Conservation (phyloP, 306 rosid genomes). For the Lupinus albus region DNA sequence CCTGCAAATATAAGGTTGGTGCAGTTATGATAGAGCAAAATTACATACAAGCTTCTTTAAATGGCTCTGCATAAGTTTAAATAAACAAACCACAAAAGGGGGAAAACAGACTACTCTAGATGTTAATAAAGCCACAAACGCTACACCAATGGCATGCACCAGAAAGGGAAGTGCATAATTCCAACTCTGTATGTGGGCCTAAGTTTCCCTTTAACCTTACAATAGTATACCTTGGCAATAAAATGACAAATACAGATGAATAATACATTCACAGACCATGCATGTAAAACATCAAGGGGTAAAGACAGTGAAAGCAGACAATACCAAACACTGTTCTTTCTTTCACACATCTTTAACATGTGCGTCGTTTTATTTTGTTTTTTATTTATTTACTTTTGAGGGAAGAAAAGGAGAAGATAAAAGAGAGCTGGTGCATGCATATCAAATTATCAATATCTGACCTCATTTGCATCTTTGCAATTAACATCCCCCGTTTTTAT, state of each 20-base stretch:
- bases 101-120: not conserved
- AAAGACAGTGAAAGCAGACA: constrained; percentile 18
- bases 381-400: not conserved
- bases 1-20: constrained; percentile 57
- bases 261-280: constrained; percentile 27
- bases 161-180: constrained; percentile 8
- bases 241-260: not conserved
- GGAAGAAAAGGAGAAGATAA: constrained; percentile 1
- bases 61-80: constrained; percentile 20
- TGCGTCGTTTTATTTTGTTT: not conserved
- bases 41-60: constrained; percentile 32
- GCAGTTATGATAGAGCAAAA: constrained; percentile 32
- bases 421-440: constrained; percentile 30
- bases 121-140: not conserved
- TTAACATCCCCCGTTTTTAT: constrained; percentile 52
- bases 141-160: constrained; percentile 17
- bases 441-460: constrained; percentile 36
- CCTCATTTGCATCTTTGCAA: constrained; percentile 99
- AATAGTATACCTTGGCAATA: constrained; percentile 6
- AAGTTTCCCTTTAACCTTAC: constrained; percentile 23
- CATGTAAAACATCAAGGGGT: constrained; percentile 10
- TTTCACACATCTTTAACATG: constrained; percentile 20
- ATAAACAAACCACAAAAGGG: constrained; percentile 5
- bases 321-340: constrained; percentile 16
- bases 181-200: constrained; percentile 14